These are phyloP conservation scores for Neurospora sp. DNA, from an alignment of 2,329 filamentous ascomycete genomes.

Conservation along the genomic window DNA sequence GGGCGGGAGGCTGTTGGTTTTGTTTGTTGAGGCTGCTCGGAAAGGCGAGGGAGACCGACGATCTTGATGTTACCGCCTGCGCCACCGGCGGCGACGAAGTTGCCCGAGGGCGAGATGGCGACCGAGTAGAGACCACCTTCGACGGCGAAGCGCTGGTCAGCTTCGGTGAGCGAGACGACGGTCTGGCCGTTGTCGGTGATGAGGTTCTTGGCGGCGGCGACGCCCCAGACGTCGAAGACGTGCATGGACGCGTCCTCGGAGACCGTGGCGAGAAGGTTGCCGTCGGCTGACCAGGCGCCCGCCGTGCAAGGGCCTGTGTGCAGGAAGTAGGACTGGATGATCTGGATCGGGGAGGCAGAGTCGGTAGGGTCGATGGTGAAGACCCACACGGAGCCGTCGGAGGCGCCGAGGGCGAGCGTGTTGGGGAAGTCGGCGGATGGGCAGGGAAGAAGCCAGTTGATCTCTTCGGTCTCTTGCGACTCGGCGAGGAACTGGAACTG, in stretches of 20 bases:
- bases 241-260: conserved; percentile 81
- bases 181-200: conserved; percentile 46
- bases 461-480: conserved; percentile 82
- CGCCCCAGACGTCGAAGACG: conserved; percentile 86
- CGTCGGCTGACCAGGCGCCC: conserved; percentile 83
- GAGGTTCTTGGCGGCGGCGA: conserved; percentile 50
- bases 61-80: conserved; percentile 79
- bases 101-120: conserved; percentile 68
- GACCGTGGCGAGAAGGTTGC: conserved; percentile 76
- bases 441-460: conserved; percentile 80
- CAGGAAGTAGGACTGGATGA: conserved; percentile 85
- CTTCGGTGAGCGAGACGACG: conserved; percentile 64
- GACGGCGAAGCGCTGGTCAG: conserved; percentile 84
- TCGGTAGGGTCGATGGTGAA: conserved; percentile 71
- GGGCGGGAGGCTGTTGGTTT: conserved; percentile 7
- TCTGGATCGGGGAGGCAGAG: conserved; percentile 52
- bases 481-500: conserved; percentile 59
- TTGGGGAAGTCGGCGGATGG: conserved; percentile 64
- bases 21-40: conserved; percentile 14
- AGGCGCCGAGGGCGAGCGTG: conserved; percentile 76
- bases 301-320: conserved; percentile 82
- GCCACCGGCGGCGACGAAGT: conserved; percentile 77
- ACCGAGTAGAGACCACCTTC: conserved; percentile 87
- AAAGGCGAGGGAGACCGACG: conserved; percentile 65
- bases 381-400: conserved; percentile 90